Conservation (phyloP, 2,329 filamentous ascomycete genomes). For the Arthroderma sp. region DNA sequence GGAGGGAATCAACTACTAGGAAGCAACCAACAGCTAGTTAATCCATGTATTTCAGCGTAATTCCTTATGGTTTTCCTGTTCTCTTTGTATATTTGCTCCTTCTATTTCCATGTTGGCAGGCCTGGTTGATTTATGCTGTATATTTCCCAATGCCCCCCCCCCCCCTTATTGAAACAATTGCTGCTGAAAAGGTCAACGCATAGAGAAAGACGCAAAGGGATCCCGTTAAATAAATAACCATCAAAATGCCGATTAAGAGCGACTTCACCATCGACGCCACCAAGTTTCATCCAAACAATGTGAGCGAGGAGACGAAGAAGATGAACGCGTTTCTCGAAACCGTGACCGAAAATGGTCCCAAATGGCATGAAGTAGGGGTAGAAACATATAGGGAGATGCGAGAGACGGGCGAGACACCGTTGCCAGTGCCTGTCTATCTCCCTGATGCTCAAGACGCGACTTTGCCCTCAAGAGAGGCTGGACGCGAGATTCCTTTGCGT, state of each 20-base stretch:
- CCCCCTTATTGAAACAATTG: too few relatives aligned
- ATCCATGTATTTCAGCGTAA: too few relatives aligned
- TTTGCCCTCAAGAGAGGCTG: constrained; percentile 42
- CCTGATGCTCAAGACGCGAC: constrained; percentile 36
- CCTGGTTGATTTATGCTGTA: too few relatives aligned
- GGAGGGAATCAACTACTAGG: too few relatives aligned
- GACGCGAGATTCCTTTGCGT: constrained; percentile 42
- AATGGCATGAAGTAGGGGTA: constrained; percentile 29
- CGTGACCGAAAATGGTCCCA: background rate
- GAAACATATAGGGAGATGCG: constrained; percentile 44
- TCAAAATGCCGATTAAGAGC: constrained; percentile 3
- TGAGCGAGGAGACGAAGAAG: constrained; percentile 2
- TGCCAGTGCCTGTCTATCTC: constrained; percentile 38
- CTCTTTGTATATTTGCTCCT: too few relatives aligned
- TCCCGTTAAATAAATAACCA: background rate
- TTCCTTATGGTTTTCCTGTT: too few relatives aligned
- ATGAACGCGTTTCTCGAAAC: background rate
- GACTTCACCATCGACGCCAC: constrained; percentile 5
- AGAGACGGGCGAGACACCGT: constrained; percentile 41
- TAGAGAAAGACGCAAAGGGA: too few relatives aligned
- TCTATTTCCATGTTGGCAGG: too few relatives aligned
- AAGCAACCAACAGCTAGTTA: too few relatives aligned
- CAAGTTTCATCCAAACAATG: constrained; percentile 6
- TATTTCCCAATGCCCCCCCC: too few relatives aligned
- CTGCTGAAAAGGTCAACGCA: too few relatives aligned